phyloP scores from a whole-genome alignment of 192 early-diverging fungal genomes.

The Backusella mclennaniae region DNA sequence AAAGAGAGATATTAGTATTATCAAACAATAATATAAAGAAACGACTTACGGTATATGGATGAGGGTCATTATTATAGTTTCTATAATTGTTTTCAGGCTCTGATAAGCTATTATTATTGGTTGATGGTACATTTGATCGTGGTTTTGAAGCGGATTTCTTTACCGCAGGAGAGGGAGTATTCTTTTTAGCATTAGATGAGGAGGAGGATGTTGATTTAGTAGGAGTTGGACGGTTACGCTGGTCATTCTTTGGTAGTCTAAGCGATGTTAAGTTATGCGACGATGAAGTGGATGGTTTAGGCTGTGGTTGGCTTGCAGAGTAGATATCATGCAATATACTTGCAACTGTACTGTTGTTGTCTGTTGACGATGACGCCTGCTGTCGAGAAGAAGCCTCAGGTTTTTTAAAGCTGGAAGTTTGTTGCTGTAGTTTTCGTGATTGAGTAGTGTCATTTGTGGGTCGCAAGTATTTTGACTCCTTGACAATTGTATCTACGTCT shows the following conservation, averaged over 20 bases:
- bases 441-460: neutral
- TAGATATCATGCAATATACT: neutral
- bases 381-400: neutral
- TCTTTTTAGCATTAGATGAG: neutral
- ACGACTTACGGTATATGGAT: neutral
- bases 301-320: neutral
- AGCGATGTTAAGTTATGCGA: neutral
- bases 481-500: conserved; percentile 1
- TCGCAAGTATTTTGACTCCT: neutral
- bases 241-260: neutral
- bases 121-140: neutral
- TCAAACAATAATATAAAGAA: neutral
- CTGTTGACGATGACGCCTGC: neutral
- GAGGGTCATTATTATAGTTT: neutral
- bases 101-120: neutral
- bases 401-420: neutral
- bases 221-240: neutral
- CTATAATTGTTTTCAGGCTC: neutral
- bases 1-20: neutral
- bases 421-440: neutral
- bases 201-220: neutral
- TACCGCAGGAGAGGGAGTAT: neutral
- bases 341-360: neutral
- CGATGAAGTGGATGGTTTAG: neutral
- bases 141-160: neutral